These are phyloP conservation scores for Penicillium roqueforti DNA, from an alignment of 495 filamentous ascomycete genomes.

Conservation along the genomic window DNA sequence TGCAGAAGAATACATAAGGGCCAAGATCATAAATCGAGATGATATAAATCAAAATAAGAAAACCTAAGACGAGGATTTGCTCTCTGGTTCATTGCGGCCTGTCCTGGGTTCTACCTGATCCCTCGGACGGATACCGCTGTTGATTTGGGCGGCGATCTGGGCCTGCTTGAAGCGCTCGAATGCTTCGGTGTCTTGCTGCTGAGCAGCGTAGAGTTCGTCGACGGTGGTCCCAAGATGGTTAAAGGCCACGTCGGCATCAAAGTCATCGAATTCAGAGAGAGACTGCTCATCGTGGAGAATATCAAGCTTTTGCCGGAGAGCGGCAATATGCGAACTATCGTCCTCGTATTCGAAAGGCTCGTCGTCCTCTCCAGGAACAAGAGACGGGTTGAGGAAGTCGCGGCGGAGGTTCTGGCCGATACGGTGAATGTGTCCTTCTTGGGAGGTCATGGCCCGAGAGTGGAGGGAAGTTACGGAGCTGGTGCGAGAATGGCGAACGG, in stretches of 20 bases:
- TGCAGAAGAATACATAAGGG: not conserved
- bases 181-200: constrained; percentile 53
- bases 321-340: constrained; percentile 49
- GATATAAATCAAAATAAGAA: not conserved
- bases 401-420: constrained; percentile 76
- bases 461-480: constrained; percentile 76
- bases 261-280: constrained; percentile 48
- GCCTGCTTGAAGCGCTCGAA: constrained; percentile 64
- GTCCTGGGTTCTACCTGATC: constrained; percentile 5
- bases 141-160: constrained; percentile 62
- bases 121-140: constrained; percentile 35
- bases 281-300: constrained; percentile 57
- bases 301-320: constrained; percentile 60
- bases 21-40: not conserved
- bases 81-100: constrained; percentile 7
- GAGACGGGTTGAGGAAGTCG: constrained; percentile 53
- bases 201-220: constrained; percentile 47
- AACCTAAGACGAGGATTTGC: constrained; percentile 6
- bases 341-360: constrained; percentile 46
- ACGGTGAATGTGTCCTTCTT: constrained; percentile 86
- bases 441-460: constrained; percentile 71
- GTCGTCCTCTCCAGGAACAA: constrained; percentile 27
- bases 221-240: constrained; percentile 54
- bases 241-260: constrained; percentile 56
- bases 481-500: constrained; percentile 56